Conservation (phyloP, 805 yeast genomes). For the Wickerhamomyces bovis region DNA sequence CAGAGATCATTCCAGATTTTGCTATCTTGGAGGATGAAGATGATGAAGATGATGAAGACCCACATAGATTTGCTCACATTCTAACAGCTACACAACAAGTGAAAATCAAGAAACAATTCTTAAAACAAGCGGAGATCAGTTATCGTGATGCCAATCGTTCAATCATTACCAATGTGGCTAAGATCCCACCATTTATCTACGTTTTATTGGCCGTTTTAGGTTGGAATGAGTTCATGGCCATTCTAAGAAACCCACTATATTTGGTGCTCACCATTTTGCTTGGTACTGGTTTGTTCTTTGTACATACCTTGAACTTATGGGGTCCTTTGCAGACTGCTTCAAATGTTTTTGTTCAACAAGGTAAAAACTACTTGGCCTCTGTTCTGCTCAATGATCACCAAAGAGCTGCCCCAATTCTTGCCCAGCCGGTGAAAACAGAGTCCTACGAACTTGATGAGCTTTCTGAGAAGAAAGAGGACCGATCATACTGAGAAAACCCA, state of each 20-base stretch:
- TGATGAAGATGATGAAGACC: slow-evolving; percentile 35
- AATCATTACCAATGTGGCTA: slow-evolving; percentile 66
- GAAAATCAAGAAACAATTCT: slow-evolving; percentile 51
- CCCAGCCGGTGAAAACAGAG: slow-evolving; percentile 13
- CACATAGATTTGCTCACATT: slow-evolving; percentile 48
- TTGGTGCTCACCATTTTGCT: slow-evolving; percentile 54
- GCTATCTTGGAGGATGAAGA: slow-evolving; percentile 36
- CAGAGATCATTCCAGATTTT: slow-evolving; percentile 55
- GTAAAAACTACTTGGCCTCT: slow-evolving; percentile 50
- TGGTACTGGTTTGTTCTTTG: slow-evolving; percentile 57
- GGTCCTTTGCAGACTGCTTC: slow-evolving; percentile 66
- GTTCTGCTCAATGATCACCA: slow-evolving; percentile 46
- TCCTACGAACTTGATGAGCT: slow-evolving; percentile 29
- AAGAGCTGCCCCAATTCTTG: slow-evolving; percentile 11
- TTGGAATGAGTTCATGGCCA: slow-evolving; percentile 92
- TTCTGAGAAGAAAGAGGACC: slow-evolving; percentile 16
- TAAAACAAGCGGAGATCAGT: slow-evolving; percentile 70
- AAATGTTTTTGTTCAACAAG: slow-evolving; percentile 50
- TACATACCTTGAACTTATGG: slow-evolving; percentile 66
- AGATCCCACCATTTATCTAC: slow-evolving; percentile 82
- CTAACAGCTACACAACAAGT: slow-evolving; percentile 52
- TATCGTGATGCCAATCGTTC: slow-evolving; percentile 88
- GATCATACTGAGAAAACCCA: background rate
- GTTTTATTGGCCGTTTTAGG: slow-evolving; percentile 70
- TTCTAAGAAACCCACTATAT: slow-evolving; percentile 80